phyloP scores from a whole-genome alignment of 2,329 filamentous ascomycete species.

The Mycocentrospora acerina region DNA sequence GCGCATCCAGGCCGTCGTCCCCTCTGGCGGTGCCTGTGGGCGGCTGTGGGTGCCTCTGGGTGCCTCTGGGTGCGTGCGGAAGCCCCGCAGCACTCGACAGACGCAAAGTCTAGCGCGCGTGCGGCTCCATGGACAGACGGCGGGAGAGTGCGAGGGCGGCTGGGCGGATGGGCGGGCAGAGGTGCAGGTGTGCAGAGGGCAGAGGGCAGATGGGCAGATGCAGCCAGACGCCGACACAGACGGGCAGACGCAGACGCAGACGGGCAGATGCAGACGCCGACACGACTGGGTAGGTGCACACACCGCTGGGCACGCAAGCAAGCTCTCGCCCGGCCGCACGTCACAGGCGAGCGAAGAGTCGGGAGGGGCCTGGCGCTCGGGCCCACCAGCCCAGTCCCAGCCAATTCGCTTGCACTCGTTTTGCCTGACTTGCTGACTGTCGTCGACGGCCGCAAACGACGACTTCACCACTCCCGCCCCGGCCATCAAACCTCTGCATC shows the following conservation, averaged over 20 bases:
- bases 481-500: slow-evolving; percentile 19
- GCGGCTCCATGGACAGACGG: slow-evolving; percentile 43
- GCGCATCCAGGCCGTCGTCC: slow-evolving; percentile 43
- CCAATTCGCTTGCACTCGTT: slow-evolving; percentile 4
- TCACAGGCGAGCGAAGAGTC: slow-evolving; percentile 1
- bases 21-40: slow-evolving; percentile 38
- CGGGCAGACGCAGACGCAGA: too few relatives aligned
- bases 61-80: slow-evolving; percentile 43
- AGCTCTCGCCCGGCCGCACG: not conserved
- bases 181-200: too few relatives aligned
- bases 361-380: slow-evolving; percentile 7
- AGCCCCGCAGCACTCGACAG: slow-evolving; percentile 46
- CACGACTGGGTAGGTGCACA: too few relatives aligned
- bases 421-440: slow-evolving; percentile 1
- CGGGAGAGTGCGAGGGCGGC: slow-evolving; percentile 4
- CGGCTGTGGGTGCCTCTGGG: slow-evolving; percentile 41
- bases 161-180: slow-evolving; percentile 5
- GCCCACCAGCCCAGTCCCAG: slow-evolving; percentile 3
- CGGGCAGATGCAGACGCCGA: too few relatives aligned
- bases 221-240: slow-evolving; percentile 13
- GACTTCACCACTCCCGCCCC: slow-evolving; percentile 12
- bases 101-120: slow-evolving; percentile 45
- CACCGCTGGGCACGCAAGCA: slow-evolving; percentile 4
- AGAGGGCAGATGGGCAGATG: slow-evolving; percentile 2
- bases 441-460: slow-evolving; percentile 15